Conservation (phyloP, 495 filamentous ascomycete species). For the Lichina pygmaea region DNA sequence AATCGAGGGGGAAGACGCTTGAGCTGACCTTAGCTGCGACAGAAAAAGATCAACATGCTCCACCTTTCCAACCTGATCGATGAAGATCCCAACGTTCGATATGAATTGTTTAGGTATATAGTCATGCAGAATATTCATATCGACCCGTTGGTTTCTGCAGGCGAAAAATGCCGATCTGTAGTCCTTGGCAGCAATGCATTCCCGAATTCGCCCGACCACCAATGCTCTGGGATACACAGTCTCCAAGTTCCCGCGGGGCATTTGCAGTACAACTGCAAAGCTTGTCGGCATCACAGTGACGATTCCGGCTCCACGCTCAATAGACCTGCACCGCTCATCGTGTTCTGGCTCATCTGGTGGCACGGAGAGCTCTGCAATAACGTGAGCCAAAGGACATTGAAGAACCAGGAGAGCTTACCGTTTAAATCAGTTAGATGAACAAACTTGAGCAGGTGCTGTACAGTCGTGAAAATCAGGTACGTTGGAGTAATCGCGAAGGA, state of each 20-base stretch:
- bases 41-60: conserved; percentile 81
- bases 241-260: conserved; percentile 86
- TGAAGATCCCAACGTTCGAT: conserved; percentile 41
- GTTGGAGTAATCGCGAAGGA: conserved; percentile 62
- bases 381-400: background rate
- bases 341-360: conserved; percentile 71
- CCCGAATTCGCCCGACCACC: conserved; percentile 66
- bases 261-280: conserved; percentile 62
- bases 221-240: conserved; percentile 85
- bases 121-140: conserved; percentile 97
- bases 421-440: conserved; percentile 47
- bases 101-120: conserved; percentile 66
- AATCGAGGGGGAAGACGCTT: no score
- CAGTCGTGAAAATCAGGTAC: conserved; percentile 78
- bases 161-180: conserved; percentile 64
- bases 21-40: conserved; percentile 51
- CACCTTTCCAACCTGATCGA: conserved; percentile 63
- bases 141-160: conserved; percentile 78
- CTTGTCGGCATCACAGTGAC: conserved; percentile 75
- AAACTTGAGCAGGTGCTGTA: conserved; percentile 76
- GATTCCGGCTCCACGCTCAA: conserved; percentile 68
- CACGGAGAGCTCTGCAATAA: conserved; percentile 37
- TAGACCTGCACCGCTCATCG: conserved; percentile 76
- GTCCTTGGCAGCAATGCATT: conserved; percentile 47
- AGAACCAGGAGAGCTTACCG: conserved; percentile 19